Base-by-base conservation (phyloP, 2,329 filamentous ascomycete species). In the Colletotrichum sp. region DNA sequence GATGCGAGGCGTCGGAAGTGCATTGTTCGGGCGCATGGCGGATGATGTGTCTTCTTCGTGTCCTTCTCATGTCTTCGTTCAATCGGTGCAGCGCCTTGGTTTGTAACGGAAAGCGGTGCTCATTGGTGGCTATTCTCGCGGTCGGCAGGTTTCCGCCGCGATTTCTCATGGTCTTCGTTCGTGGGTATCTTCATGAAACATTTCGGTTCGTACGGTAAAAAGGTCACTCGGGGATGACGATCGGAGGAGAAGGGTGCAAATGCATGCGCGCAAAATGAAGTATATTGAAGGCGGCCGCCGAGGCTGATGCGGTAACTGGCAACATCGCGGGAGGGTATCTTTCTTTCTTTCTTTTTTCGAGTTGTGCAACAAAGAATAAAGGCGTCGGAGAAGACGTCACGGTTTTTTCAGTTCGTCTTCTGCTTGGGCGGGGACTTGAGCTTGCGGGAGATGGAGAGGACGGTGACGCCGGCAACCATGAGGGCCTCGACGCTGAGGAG, bases 401-500 rank as follows among this genome's bases (percentile, higher is more conserved):
- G 18, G 24, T 1, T 1, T 48, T 10, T 36, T 69, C 24, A 72
- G 26, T 61, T 67, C n/a, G 71, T 65, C 71, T 69, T 80, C 43
- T 77, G 75, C 74, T 77, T 79, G 70, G 73, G 71, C 34, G 58
- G 63, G 13, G 77, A 48, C 38, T 68, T 73, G 18, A 82, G 75
- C 67, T 80, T 76, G 76, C 82, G 83, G 24, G 82, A 72, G 52
- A 83, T 77, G 68, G 80, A 80, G 71, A 82, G 81, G 9, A 83
- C 77, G 28, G 82, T 82, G 15, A 88, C 85, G 12, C 83, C 82
- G 34, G 87, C 74, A 5, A 89, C 85, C 82, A 89, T 85, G 58
- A 87, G 74, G 21, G 86, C 84, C 77, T 89, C 86, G 43, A 89
- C 78, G 21, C 83, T 83, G 55, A 89, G 80, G n/a, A 89, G 84